These are phyloP conservation scores for Phialophora expanda DNA, from an alignment of 2,329 filamentous ascomycete species.

Conservation along the genomic window DNA sequence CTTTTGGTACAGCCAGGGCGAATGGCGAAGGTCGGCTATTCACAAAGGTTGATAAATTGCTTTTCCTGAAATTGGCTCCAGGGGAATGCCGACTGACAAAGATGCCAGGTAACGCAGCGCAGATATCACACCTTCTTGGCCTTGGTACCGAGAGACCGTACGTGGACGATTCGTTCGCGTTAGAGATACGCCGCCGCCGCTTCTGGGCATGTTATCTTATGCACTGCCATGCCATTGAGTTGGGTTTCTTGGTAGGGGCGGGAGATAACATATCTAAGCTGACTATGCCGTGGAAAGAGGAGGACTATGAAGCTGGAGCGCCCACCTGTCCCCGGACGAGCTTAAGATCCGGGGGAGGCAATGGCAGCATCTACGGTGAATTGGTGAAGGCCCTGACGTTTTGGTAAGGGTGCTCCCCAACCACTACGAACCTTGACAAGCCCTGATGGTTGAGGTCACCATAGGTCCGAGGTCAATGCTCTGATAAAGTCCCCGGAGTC, in stretches of 20 bases:
- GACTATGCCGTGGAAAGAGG: constrained; percentile 21
- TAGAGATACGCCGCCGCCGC: constrained; percentile 22
- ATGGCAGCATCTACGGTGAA: constrained; percentile 21
- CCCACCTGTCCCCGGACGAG: background rate
- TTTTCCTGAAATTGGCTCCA: background rate
- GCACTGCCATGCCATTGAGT: constrained; percentile 21
- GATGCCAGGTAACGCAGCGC: constrained; percentile 19
- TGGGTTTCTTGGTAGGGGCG: background rate
- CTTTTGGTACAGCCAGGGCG: constrained; percentile 31
- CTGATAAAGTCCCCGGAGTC: constrained; percentile 19
- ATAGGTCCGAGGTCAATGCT: constrained; percentile 17
- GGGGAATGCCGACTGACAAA: background rate
- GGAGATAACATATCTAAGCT: constrained; percentile 5
- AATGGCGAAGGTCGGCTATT: constrained; percentile 25
- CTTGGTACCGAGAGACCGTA: constrained; percentile 11
- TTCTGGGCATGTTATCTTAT: constrained; percentile 32
- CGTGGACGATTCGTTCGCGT: constrained; percentile 9
- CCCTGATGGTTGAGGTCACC: background rate
- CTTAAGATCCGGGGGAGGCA: constrained; percentile 17
- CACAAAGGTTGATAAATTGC: constrained; percentile 23
- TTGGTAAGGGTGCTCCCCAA: constrained; percentile 12
- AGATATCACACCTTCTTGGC: constrained; percentile 22
- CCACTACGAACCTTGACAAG: background rate
- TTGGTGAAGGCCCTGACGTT: constrained; percentile 23
- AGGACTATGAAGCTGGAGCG: constrained; percentile 17